These are phyloP conservation scores for Limonium bicolor DNA, from an alignment of 148 eudicot genomes.

Conservation along the genomic window DNA sequence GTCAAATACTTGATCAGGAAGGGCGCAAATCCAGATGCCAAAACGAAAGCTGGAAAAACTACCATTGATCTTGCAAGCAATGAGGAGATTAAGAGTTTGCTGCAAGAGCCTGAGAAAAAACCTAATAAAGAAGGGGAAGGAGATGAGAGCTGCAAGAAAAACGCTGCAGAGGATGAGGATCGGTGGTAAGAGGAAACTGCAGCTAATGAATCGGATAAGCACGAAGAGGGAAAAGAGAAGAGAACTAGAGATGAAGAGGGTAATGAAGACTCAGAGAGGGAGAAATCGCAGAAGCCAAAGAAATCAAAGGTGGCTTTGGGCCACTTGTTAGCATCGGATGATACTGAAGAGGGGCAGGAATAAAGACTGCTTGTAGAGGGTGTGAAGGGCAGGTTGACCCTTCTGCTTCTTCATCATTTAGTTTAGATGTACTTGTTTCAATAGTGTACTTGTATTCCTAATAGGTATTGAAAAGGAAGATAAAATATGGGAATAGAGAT, in stretches of 20 bases:
- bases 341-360: slow-evolving; percentile 59
- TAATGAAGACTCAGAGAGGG: slow-evolving; percentile 20
- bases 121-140: slow-evolving; percentile 23
- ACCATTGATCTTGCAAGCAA: slow-evolving; percentile 62
- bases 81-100: slow-evolving; percentile 51
- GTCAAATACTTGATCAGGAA: slow-evolving; percentile 75
- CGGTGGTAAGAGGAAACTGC: slow-evolving; percentile 11
- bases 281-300: slow-evolving; percentile 26
- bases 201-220: slow-evolving; percentile 10
- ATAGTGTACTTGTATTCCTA: too few relatives aligned
- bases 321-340: slow-evolving; percentile 75
- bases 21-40: slow-evolving; percentile 39
- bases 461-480: too few relatives aligned
- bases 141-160: slow-evolving; percentile 11
- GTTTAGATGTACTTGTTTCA: too few relatives aligned
- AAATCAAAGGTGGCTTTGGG: slow-evolving; percentile 53
- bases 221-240: slow-evolving; percentile 26
- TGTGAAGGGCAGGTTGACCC: too few relatives aligned
- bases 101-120: slow-evolving; percentile 29
- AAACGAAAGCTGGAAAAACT: slow-evolving; percentile 82
- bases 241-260: slow-evolving; percentile 39
- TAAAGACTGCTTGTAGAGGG: too few relatives aligned
- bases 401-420: too few relatives aligned
- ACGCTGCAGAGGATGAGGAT: slow-evolving; percentile 18
- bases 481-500: too few relatives aligned